phyloP scores from a whole-genome alignment of 345 rosid species.

The Pugionium dolabratum region DNA sequence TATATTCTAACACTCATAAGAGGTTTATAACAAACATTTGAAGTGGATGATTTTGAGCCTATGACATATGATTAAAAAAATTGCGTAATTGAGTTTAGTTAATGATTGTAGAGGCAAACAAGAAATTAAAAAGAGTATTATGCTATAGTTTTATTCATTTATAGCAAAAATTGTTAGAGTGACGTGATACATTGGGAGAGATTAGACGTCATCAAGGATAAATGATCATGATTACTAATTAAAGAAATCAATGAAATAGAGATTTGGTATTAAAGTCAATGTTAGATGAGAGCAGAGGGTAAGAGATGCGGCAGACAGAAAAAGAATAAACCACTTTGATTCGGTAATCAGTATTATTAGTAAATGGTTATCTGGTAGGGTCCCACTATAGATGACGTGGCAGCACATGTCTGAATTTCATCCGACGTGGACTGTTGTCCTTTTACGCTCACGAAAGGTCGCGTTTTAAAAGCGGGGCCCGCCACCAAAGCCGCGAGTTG shows the following conservation, averaged over 20 bases:
- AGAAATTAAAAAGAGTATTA: too few species aligned
- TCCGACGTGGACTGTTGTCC: slow-evolving; percentile 29
- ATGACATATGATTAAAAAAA: too few species aligned
- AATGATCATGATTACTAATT: background rate
- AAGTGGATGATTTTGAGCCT: too few species aligned
- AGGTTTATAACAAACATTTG: too few species aligned
- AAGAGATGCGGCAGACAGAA: slow-evolving; percentile 26
- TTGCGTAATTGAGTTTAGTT: too few species aligned
- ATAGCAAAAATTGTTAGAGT: too few species aligned
- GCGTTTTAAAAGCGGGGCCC: slow-evolving; percentile 13
- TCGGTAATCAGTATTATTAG: slow-evolving; percentile 15
- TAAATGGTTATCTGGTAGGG: background rate
- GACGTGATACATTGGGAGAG: background rate
- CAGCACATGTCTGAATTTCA: slow-evolving; percentile 17
- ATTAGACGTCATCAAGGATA: background rate
- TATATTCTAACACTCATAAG: too few species aligned
- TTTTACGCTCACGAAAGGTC: slow-evolving; percentile 30
- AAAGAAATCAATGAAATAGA: background rate
- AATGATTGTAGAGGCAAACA: too few species aligned
- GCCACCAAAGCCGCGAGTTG: slow-evolving; percentile 36
- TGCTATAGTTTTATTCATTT: too few species aligned
- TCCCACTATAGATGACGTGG: slow-evolving; percentile 19
- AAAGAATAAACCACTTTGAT: slow-evolving; percentile 39
- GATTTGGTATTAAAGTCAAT: background rate
- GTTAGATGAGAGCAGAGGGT: slow-evolving; percentile 18